A percentile compares a stretch with the other conserved stretches of the same genome.
phyloP scores from a whole-genome alignment of 352 stramenopile species.

The Phytophthora ohioensis region DNA sequence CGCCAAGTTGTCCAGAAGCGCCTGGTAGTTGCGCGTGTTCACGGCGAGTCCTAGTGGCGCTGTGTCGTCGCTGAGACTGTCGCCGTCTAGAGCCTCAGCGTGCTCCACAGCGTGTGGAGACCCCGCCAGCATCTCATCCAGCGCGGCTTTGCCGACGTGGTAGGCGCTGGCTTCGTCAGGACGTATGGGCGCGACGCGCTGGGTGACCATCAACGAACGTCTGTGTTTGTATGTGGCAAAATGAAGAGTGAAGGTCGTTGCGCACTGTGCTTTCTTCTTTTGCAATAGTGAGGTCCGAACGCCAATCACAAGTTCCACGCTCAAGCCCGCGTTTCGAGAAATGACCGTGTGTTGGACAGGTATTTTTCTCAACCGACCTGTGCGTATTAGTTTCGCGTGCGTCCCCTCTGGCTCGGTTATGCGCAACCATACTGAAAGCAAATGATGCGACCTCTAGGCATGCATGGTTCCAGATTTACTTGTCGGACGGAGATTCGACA shows the following conservation, averaged over 20 bases:
- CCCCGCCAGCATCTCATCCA: conserved; percentile 26
- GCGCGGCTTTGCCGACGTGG: conserved; percentile 15
- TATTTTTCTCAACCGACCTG: conserved; percentile 27
- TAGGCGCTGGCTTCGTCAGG: conserved; percentile 17
- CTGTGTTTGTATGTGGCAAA: conserved; percentile 13
- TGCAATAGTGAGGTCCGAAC: not conserved
- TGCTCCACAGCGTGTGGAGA: conserved; percentile 27
- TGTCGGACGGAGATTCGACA: conserved; percentile 1
- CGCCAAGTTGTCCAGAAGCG: conserved; percentile 55
- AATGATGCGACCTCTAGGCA: conserved; percentile 4
- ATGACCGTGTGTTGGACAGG: conserved; percentile 33
- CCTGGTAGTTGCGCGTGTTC: conserved; percentile 72
- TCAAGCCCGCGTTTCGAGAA: conserved; percentile 24
- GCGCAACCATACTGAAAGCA: not conserved
- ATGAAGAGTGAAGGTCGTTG: conserved; percentile 12
- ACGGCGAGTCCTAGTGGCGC: conserved; percentile 60
- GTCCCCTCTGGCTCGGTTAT: conserved; percentile 12
- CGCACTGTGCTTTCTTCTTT: conserved; percentile 5
- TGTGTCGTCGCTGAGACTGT: conserved; percentile 26
- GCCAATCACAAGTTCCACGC: conserved; percentile 17
- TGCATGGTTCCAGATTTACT: conserved; percentile 9
- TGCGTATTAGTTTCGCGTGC: not conserved
- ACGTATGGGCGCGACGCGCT: conserved; percentile 38
- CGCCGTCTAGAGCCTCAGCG: conserved; percentile 16
- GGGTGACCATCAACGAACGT: conserved; percentile 35